phyloP scores from a whole-genome alignment of 306 rosid genomes.

The Sindora glabra region DNA sequence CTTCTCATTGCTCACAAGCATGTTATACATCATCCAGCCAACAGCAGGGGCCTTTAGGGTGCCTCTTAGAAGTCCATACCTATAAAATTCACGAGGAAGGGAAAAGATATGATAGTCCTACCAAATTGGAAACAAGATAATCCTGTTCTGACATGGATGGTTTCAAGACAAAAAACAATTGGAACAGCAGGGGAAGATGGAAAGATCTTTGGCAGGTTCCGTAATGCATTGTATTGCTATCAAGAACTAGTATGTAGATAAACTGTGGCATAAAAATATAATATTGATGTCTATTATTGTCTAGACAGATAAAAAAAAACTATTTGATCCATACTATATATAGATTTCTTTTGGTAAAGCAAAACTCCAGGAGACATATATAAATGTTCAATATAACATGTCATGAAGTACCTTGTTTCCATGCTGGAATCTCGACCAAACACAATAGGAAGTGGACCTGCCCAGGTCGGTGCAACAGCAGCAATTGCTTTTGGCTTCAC shows the following conservation, averaged over 20 bases:
- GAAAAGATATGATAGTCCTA: conserved; percentile 10
- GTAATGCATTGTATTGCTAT: background rate
- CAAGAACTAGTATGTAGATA: background rate
- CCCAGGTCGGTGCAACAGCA: conserved; percentile 93
- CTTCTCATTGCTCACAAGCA: conserved; percentile 87
- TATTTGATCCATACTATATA: background rate
- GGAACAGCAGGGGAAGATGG: background rate
- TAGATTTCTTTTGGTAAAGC: background rate
- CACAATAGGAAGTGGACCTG: conserved; percentile 96
- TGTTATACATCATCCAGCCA: conserved; percentile 96
- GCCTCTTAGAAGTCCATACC: conserved; percentile 85
- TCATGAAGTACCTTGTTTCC: conserved; percentile 65
- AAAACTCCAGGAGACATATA: background rate
- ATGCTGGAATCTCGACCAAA: conserved; percentile 92
- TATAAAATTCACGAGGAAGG: conserved; percentile 18
- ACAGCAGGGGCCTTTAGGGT: conserved; percentile 91
- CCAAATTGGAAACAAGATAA: conserved; percentile 7
- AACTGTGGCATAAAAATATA: background rate
- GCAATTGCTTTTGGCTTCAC: conserved; percentile 81
- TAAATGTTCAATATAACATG: background rate
- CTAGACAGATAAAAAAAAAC: background rate
- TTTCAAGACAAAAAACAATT: background rate
- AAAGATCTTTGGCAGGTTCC: background rate
- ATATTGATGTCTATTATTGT: background rate
- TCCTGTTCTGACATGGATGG: background rate